Evolutionary conservation across 768 basidiomycete species (phyloP).

Genomic region (Rhizopogon vinicolor): DNA sequence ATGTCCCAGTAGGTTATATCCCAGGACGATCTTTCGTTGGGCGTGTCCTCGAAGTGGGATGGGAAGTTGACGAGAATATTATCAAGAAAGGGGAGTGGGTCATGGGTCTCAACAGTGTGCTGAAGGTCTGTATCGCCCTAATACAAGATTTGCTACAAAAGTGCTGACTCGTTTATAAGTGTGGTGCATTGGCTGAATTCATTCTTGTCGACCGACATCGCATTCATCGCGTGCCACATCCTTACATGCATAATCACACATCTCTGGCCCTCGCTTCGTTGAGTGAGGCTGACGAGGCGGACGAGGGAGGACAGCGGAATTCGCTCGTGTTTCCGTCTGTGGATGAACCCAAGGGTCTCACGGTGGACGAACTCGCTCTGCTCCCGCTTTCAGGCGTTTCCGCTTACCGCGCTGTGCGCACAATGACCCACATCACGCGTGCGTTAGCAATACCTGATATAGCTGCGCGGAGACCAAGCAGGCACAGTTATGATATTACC

Average conservation of each 20-base stretch:
- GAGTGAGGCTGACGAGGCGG: conserved; percentile 1
- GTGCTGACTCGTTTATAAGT: conserved; percentile 37
- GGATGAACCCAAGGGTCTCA: conserved; percentile 21
- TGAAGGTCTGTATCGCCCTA: conserved; percentile 54
- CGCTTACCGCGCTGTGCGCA: conserved; percentile 79
- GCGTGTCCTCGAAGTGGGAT: conserved; percentile 76
- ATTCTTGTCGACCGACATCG: conserved; percentile 78
- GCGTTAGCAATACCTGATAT: conserved; percentile 12
- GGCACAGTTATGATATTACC: conserved; percentile 18
- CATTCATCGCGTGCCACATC: conserved; percentile 67
- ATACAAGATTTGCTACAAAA: conserved; percentile 5
- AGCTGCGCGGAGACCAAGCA: neutral
- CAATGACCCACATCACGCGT: conserved; percentile 40
- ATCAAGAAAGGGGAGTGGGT: conserved; percentile 83
- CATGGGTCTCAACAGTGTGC: conserved; percentile 70
- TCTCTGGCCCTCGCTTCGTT: conserved; percentile 10
- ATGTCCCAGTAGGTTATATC: conserved; percentile 57
- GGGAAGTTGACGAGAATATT: conserved; percentile 49
- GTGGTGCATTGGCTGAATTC: conserved; percentile 87
- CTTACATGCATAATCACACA: conserved; percentile 33
- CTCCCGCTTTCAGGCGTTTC: conserved; percentile 75
- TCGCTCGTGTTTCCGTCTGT: conserved; percentile 6
- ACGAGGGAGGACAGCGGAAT: conserved; percentile 8
- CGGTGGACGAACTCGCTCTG: conserved; percentile 74
- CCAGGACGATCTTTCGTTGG: conserved; percentile 89